A percentile compares a stretch with the other conserved stretches of the same genome.
Conservation (phyloP, 2,329 filamentous ascomycete genomes). For the Penicillium sp. region DNA sequence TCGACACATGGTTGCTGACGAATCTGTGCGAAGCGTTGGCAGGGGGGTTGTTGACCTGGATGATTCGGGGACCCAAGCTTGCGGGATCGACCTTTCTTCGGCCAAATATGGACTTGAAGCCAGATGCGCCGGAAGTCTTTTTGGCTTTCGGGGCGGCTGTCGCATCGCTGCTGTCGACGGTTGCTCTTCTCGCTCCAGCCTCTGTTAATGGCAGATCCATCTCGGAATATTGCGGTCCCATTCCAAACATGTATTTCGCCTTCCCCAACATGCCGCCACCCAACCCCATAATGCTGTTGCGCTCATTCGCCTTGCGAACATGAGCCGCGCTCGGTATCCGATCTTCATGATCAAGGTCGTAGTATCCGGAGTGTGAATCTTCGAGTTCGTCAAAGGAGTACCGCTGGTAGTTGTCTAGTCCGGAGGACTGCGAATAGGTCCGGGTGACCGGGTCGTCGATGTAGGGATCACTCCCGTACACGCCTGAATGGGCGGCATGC, state of each 20-base stretch:
- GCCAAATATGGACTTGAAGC: conserved; percentile 92
- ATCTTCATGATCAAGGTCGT: conserved; percentile 67
- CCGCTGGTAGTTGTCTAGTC: conserved; percentile 81
- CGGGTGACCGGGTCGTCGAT: conserved; percentile 40
- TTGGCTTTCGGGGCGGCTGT: conserved; percentile 45
- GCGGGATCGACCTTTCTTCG: conserved; percentile 83
- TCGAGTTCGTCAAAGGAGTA: conserved; percentile 87
- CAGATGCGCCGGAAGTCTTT: conserved; percentile 68
- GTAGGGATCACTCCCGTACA: conserved; percentile 40
- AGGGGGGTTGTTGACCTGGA: conserved; percentile 93
- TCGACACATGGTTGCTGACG: conserved; percentile 95
- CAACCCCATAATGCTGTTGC: conserved; percentile 85
- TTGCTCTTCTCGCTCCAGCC: conserved; percentile 55
- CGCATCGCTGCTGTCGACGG: conserved; percentile 47
- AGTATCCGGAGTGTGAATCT: conserved; percentile 77
- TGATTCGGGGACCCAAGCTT: conserved; percentile 85
- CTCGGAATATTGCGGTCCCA: conserved; percentile 85
- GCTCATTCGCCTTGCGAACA: conserved; percentile 64
- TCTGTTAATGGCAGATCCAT: conserved; percentile 98
- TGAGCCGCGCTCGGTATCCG: conserved; percentile 51
- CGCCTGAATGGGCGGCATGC: conserved; percentile 32
- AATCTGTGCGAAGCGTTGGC: conserved; percentile 89
- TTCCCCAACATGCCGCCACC: conserved; percentile 84
- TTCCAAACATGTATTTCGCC: conserved; percentile 87
- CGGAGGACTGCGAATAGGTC: conserved; percentile 73